Base-by-base conservation (phyloP, 331 rosid species). In the Arachis monticola region DNA sequence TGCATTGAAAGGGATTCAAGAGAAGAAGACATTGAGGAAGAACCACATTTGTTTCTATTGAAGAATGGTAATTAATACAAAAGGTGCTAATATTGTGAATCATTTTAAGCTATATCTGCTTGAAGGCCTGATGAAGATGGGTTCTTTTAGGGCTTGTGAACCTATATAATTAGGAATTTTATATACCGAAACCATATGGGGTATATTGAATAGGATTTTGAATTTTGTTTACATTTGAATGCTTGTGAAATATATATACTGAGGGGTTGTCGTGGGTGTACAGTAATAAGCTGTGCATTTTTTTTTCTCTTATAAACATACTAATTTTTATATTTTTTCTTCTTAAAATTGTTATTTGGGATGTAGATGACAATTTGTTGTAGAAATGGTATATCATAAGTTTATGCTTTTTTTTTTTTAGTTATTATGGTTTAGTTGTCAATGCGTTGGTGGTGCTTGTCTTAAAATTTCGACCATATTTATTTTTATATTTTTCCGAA, bases 261-360 rank as follows among this genome's bases (percentile, higher is more conserved):
- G 74, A 77, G 80, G 86, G 79, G 80, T 64, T 74, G n/a, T n/a
- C n/a, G 44, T 77, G 79, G 83, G 84, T 83, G 82, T 86, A 83
- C 72, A 81, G 68, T 64, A 77, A 80, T 77, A 57, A 60, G 79
- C 80, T 79, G 80, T 69, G 72, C 79, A 40, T 77, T 80, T 58
- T 77, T 69, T 35, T 4, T 35, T 4, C 40, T 38, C 55, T 63
- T 78, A 38, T 61, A 61, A 60, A 74, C 64, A 68, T 77, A 85
- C 63, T 52, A 51, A 56, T 77, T 67, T 27, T 79, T 57, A 62
- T 46, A 62, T 47, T 51, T 51, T 50, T 51, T 12, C 22, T 14
- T 27, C 42, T 62, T 69, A 32, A 62, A 31, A 70, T 77, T 58
- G 66, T 53, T 48, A 52, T 70, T 44, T 73, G 62, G 42, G 8